Base-by-base conservation (phyloP, 805 yeast species). In the Myxozyma kluyveri region DNA sequence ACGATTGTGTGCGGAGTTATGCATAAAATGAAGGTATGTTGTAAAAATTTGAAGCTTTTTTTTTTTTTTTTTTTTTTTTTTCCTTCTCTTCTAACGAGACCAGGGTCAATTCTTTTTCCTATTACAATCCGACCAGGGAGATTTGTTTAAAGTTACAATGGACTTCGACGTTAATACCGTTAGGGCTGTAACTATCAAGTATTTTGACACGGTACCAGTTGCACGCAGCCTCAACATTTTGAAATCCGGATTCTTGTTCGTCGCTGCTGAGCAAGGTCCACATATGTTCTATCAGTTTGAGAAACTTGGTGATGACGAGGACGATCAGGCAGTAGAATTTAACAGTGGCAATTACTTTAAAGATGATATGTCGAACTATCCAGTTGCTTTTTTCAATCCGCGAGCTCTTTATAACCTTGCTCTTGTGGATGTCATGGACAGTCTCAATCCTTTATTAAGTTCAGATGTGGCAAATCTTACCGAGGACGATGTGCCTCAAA, bases 201-300 rank as follows among this genome's bases (percentile, higher is more conserved):
- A 85, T 62, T 90, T 91, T 67, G 96, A 87, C 63, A 76, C 95
- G 0, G 74, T 87, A 32, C 86, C 89, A 1, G 66, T 76, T 1
- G 76, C 86, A 23, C 72, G 73, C 19, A 65, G 75, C 3, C 61
- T 91, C 10, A 71, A 75, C 36, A 79, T 91, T 38, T 75, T 89
- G 56, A 83, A 78, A 57, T 77, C 86, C 4, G 99, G 98, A 0
- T 85, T 81, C 58, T 61, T 91, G 33, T 86, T 80, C 65, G 85
- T 84, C 0, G 82, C 83, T 55, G 71, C 81, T 6, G 83, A 83
- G 51, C 67, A 72, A 50, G 81, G 84, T 26, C 82, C 84, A 62
- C 86, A 83, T 61, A 67, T 72, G 18, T 71, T 86, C n/a, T 87
- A 83, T 62, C 96, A 88, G 65, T 85, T 91, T 62, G 88, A 84